Evolutionary conservation across 495 filamentous ascomycete genomes (phyloP).

Genomic region (Aspergillus incahuasiensis): DNA sequence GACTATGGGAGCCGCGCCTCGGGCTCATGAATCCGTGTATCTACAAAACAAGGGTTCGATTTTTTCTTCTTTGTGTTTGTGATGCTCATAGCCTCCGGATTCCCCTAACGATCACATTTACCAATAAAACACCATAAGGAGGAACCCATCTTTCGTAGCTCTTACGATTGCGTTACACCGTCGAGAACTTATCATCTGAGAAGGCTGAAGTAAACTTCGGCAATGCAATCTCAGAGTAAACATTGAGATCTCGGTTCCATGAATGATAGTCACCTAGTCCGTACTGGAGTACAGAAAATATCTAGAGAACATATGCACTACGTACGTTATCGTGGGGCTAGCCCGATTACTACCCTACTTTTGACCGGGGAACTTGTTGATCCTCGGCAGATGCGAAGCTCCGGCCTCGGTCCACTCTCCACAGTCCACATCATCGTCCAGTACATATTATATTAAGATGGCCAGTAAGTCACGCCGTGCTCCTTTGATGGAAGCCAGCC

Average conservation of each 20-base stretch:
- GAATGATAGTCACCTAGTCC: too few species aligned
- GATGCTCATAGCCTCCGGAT: slow-evolving; percentile 41
- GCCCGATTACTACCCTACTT: too few species aligned
- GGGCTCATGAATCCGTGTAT: slow-evolving; percentile 21
- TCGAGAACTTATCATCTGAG: too few species aligned
- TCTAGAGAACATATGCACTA: too few species aligned
- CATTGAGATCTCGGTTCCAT: too few species aligned
- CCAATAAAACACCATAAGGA: slow-evolving; percentile 42
- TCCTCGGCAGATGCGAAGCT: slow-evolving; percentile 3
- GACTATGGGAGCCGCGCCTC: slow-evolving; percentile 27
- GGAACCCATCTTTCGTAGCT: slow-evolving; percentile 20
- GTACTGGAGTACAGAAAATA: too few species aligned
- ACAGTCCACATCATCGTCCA: too few species aligned
- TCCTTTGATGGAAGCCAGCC: background rate
- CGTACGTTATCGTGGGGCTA: too few species aligned
- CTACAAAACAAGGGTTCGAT: slow-evolving; percentile 35
- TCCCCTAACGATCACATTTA: slow-evolving; percentile 40
- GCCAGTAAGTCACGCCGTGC: background rate
- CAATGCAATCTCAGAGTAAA: too few species aligned
- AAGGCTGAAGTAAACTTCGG: too few species aligned
- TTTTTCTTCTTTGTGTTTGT: slow-evolving; percentile 42
- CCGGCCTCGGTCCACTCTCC: slow-evolving; percentile 1
- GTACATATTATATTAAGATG: background rate
- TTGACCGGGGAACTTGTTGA: background rate
- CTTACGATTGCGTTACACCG: too few species aligned